Conservation (phyloP, 1,139 yeast genomes). For the Candida sp. region DNA sequence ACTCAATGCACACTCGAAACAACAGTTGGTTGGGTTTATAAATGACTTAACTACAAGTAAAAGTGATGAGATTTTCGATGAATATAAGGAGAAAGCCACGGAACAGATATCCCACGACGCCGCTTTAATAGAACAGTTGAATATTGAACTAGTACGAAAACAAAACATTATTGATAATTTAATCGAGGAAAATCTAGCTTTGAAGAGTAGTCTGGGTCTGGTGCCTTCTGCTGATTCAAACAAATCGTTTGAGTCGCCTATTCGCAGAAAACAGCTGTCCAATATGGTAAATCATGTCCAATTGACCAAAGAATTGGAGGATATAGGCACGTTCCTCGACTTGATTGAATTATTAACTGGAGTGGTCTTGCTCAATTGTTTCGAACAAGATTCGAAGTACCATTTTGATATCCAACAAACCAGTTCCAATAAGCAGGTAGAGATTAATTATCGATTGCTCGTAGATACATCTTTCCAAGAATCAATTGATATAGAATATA, state of each 20-base stretch:
- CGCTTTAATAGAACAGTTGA: conserved; percentile 21
- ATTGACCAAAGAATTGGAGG: conserved; percentile 40
- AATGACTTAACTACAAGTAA: conserved; percentile 31
- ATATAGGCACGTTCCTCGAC: conserved; percentile 49
- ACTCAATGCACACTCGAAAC: conserved; percentile 20
- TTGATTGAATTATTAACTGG: conserved; percentile 59
- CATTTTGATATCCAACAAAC: conserved; percentile 54
- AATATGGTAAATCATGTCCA: conserved; percentile 28
- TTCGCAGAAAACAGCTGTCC: conserved; percentile 25
- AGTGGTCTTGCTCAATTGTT: conserved; percentile 46
- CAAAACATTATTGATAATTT: conserved; percentile 25
- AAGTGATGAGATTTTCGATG: conserved; percentile 31
- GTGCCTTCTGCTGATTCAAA: neutral
- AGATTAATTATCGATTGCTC: conserved; percentile 35
- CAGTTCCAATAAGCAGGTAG: conserved; percentile 26
- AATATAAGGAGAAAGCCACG: conserved; percentile 25
- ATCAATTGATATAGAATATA: conserved; percentile 46
- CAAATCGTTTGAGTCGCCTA: conserved; percentile 29
- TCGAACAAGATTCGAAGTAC: conserved; percentile 39
- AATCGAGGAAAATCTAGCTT: conserved; percentile 5
- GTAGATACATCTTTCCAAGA: conserved; percentile 36
- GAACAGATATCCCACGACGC: conserved; percentile 28
- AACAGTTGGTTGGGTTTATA: conserved; percentile 27
- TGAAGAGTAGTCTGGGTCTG: conserved; percentile 3
- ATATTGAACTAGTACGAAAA: conserved; percentile 21